A percentile compares a stretch with the other conserved stretches of the same genome.
Conservation (phyloP, 2,329 filamentous ascomycete genomes). For the Neurospora sp. region DNA sequence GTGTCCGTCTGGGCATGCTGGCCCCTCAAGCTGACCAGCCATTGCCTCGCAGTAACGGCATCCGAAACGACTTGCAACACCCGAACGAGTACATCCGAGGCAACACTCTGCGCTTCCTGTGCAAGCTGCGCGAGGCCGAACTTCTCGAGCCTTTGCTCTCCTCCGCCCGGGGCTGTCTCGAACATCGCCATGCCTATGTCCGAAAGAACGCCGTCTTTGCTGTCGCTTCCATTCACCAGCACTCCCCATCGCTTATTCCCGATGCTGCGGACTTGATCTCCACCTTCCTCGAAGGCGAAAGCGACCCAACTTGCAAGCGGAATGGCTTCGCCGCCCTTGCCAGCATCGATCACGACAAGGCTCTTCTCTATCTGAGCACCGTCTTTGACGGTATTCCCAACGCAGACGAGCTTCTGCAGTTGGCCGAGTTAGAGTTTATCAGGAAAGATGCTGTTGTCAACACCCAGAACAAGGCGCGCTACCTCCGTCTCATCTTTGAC, state of each 20-base stretch:
- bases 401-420: conserved; percentile 83
- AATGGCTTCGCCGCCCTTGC: conserved; percentile 91
- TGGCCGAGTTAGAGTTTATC: conserved; percentile 95
- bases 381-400: conserved; percentile 92
- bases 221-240: conserved; percentile 81
- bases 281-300: conserved; percentile 82
- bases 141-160: conserved; percentile 93
- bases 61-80: conserved; percentile 93
- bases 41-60: conserved; percentile 65
- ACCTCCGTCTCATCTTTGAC: conserved; percentile 91
- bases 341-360: conserved; percentile 88
- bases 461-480: conserved; percentile 88
- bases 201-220: conserved; percentile 97
- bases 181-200: conserved; percentile 94
- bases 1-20: neutral
- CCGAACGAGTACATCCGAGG: conserved; percentile 97
- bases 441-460: conserved; percentile 95
- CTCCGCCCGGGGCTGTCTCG: conserved; percentile 81
- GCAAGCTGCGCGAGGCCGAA: conserved; percentile 90
- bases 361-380: conserved; percentile 74
- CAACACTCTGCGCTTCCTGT: conserved; percentile 95
- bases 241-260: conserved; percentile 85
- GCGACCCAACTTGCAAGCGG: conserved; percentile 90
- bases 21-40: conserved; percentile 17
- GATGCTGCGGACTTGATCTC: conserved; percentile 90